Base-by-base conservation (phyloP, 331 rosid species). In the Pyracantha coccinea region DNA sequence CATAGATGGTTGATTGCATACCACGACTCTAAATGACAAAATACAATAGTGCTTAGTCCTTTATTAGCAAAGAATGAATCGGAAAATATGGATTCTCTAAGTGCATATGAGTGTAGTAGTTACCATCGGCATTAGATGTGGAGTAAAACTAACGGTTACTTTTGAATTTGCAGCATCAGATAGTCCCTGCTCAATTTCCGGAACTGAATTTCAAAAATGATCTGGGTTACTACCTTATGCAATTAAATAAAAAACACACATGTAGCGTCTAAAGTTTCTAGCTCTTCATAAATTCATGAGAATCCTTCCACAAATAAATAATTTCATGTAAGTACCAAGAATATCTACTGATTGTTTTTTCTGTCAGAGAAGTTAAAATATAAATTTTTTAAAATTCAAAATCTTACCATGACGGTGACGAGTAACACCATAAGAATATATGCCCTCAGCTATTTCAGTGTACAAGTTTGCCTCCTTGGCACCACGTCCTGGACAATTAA, bases 51-150 rank as follows among this genome's bases (percentile, higher is more conserved):
- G 27, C 72, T 28, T 71, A 70, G 71, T 44, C 38, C n/a, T 25
- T 59, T 27, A 25, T 23, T 52, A 55, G 71, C 52, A 81, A 78
- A 54, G 63, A 63, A 53, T 47, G 24, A 62, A 59, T 3, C 13
- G 75, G 21, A 54, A 8, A 65, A 75, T 44, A 59, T 6, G 68
- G 3, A 75, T 55, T 66, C 20, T 70, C 50, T 52, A 27, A 14
- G 19, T 8, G 67, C 35, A 76, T 74, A 32, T 24, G 29, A 28
- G 68, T 60, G 35, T 4, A 57, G 78, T 21, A 54, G 72, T 75
- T 83, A 94, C 99, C 96, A 94, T 94, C 70, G 99, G 97, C 84
- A 94, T 90, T 55, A 94, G 86, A 75, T 94, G 97, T 29, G 97
- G 99, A 25, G 99, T 90, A 76, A 94, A 94, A 84, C 97, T 94